These are phyloP conservation scores for Cyberlindnera maclurae DNA, from an alignment of 805 yeast species.

Conservation along the genomic window DNA sequence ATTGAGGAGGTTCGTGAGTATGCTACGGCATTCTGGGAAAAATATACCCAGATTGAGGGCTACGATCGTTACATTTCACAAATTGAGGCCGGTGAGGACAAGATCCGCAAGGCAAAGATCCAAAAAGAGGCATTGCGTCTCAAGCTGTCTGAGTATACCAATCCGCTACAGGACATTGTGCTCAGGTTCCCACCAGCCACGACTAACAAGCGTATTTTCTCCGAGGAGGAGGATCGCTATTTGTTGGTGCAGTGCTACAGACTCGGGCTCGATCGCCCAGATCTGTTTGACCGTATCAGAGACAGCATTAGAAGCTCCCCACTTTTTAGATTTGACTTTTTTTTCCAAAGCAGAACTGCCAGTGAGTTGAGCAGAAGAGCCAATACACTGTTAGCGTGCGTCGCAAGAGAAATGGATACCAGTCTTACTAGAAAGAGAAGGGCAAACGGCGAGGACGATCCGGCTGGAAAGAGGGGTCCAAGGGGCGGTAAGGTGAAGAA, in stretches of 20 bases:
- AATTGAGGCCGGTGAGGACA: constrained; percentile 88
- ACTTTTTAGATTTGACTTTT: constrained; percentile 81
- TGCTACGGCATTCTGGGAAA: constrained; percentile 74
- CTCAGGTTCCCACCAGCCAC: constrained; percentile 69
- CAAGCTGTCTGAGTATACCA: constrained; percentile 60
- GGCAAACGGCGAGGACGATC: constrained; percentile 10
- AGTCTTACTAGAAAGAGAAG: constrained; percentile 10
- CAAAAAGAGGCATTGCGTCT: constrained; percentile 77
- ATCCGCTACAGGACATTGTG: constrained; percentile 74
- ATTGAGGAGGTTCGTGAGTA: constrained; percentile 74
- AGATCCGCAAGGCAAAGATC: constrained; percentile 49
- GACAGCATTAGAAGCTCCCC: constrained; percentile 69
- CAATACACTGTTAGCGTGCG: constrained; percentile 64
- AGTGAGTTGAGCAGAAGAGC: constrained; percentile 79
- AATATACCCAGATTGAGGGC: constrained; percentile 76
- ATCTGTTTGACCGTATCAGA: constrained; percentile 70
- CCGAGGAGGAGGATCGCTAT: constrained; percentile 89
- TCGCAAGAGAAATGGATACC: constrained; percentile 51
- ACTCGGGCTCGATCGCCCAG: constrained; percentile 73
- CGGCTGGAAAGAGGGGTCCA: constrained; percentile 11
- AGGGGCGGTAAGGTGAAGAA: constrained; percentile 14
- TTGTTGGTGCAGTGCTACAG: constrained; percentile 71
- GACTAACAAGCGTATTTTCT: constrained; percentile 57
- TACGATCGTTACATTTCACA: constrained; percentile 75
- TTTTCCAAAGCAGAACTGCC: constrained; percentile 71